These are phyloP conservation scores for Sapria himalayana DNA, from an alignment of 345 rosid species.

Conservation along the genomic window DNA sequence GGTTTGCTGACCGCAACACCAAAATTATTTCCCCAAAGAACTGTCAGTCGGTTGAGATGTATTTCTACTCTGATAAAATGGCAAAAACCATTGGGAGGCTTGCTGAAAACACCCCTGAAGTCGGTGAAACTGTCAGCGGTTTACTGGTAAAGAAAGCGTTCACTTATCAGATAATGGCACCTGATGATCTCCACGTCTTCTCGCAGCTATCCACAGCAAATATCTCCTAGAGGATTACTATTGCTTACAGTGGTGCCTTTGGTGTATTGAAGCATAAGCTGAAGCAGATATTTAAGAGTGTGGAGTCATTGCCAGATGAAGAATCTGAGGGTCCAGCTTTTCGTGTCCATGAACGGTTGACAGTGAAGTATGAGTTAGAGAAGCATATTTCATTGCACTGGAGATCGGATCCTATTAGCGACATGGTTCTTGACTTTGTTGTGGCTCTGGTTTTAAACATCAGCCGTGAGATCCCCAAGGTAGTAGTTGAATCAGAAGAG, in stretches of 20 bases:
- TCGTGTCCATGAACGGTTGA: constrained; percentile 48
- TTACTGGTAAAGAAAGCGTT: constrained; percentile 82
- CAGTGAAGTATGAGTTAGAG: constrained; percentile 67
- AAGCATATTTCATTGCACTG: constrained; percentile 73
- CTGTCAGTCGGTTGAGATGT: constrained; percentile 78
- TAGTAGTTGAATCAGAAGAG: constrained; percentile 38
- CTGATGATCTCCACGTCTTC: constrained; percentile 86
- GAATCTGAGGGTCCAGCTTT: constrained; percentile 46
- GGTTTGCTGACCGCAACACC: constrained; percentile 60
- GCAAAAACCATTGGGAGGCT: constrained; percentile 75
- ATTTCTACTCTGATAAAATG: constrained; percentile 74
- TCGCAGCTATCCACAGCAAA: constrained; percentile 83
- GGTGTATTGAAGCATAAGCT: constrained; percentile 68
- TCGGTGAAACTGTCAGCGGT: constrained; percentile 62
- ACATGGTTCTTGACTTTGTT: constrained; percentile 82
- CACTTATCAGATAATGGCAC: constrained; percentile 91
- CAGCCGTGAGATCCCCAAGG: constrained; percentile 60
- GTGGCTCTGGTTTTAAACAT: constrained; percentile 70
- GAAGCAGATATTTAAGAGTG: constrained; percentile 61
- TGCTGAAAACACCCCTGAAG: constrained; percentile 67
- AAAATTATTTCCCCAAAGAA: constrained; percentile 73
- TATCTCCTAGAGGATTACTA: constrained; percentile 58
- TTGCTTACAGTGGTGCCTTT: constrained; percentile 58
- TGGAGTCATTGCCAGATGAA: constrained; percentile 56
- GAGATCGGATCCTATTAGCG: constrained; percentile 70